A percentile compares a stretch with the other conserved stretches of the same genome.
phyloP scores from a whole-genome alignment of 352 stramenopile genomes.

The Phytophthora constricta region DNA sequence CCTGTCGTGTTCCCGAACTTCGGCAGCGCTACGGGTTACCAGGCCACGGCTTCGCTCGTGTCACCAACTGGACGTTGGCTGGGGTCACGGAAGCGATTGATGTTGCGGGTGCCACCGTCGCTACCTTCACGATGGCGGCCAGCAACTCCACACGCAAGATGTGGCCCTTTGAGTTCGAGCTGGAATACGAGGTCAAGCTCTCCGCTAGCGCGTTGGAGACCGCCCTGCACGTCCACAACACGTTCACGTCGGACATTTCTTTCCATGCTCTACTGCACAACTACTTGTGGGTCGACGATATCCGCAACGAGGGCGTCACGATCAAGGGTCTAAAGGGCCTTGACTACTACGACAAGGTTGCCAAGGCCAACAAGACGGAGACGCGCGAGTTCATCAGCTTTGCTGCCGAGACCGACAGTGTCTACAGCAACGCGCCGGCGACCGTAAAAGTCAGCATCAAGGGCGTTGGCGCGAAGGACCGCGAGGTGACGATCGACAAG shows the following conservation, averaged over 20 bases:
- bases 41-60: constrained; percentile 89
- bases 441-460: constrained; percentile 61
- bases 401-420: constrained; percentile 84
- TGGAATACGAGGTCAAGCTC: constrained; percentile 75
- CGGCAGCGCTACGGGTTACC: constrained; percentile 61
- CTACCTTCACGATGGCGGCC: constrained; percentile 41
- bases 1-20: constrained; percentile 94
- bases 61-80: constrained; percentile 48
- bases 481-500: constrained; percentile 73
- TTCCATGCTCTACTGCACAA: constrained; percentile 96
- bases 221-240: constrained; percentile 89
- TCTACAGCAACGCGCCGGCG: constrained; percentile 79
- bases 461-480: constrained; percentile 41
- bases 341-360: constrained; percentile 88
- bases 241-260: constrained; percentile 67
- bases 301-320: constrained; percentile 50
- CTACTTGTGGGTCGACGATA: constrained; percentile 89
- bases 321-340: constrained; percentile 89
- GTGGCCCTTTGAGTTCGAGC: constrained; percentile 64
- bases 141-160: constrained; percentile 37
- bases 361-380: constrained; percentile 59
- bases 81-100: constrained; percentile 16
- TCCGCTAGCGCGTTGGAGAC: constrained; percentile 60
- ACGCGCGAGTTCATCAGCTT: constrained; percentile 61
- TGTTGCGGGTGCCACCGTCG: constrained; percentile 20